Evolutionary conservation across 1,284 basidiomycete genomes (phyloP), one percentile per base, ranked within the genome.

Genomic region (Irpex rosettiformis): DNA sequence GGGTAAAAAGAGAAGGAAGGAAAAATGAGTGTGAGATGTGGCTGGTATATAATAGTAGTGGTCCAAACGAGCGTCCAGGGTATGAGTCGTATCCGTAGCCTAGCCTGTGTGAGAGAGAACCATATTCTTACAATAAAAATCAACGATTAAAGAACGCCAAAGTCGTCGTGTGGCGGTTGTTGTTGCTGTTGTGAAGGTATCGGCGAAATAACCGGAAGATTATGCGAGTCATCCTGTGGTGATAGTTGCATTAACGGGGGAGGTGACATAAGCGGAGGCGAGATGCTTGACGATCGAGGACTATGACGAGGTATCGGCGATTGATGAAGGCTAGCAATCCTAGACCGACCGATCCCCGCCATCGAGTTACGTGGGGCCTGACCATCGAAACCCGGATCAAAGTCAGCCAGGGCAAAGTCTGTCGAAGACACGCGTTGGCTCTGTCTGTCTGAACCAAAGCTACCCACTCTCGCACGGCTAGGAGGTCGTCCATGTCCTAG

Each of bases 401-500:
- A 49, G 24, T 49, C 48, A 13, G 48, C 8, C 43, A 47, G 18
- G 13, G 43, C 43, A 47, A 47, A 47, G 43, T 47, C 43, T 13
- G 43, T 10, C 8, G 48, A 49, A 49, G 48, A 24, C 48, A 49
- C 11, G 11, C 21, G 22, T 6, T 24, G 48, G 2, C 24, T 25
- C 1, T 22, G 48, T n/a, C 10, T 25, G 48, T 49, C 48, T 24
- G 48, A 49, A 7, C 48, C 48, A 25, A 49, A 28, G 52, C 59
- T 61, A 18, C 56, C 59, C 2, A 61, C 52, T 13, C 59, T 27
- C 5, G 56, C 59, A 10, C 56, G 58, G 10, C 43, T 43, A 10
- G 55, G 21, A 2, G 55, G 55, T 4, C 58, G 55, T 33, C 58
- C 58, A 8, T 37, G 21, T 10, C 58, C 58, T 3, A 57, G 42